A percentile compares a stretch with the other conserved stretches of the same genome.
phyloP scores from a whole-genome alignment of 179 eudicot species.

The Actinidia chinensis region DNA sequence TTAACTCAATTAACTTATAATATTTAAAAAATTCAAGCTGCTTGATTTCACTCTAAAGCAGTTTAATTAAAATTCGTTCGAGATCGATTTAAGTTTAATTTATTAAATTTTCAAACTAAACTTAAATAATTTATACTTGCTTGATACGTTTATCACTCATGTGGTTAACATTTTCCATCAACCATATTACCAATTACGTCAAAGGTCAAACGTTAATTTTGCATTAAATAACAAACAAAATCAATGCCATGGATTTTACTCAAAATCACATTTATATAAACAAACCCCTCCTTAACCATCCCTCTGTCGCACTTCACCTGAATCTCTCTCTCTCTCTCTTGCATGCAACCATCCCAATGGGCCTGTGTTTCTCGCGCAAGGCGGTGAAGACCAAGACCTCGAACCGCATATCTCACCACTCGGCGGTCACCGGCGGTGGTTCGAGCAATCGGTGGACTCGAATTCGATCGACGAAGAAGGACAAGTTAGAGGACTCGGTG shows the following conservation, averaged over 20 bases:
- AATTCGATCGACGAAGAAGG: conserved; percentile 47
- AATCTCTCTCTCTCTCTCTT: not conserved
- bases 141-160: no score
- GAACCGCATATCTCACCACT: conserved; percentile 33
- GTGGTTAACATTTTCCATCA: not conserved
- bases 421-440: not conserved
- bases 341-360: conserved; percentile 37
- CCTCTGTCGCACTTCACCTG: not conserved
- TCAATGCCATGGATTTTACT: not conserved
- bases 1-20: no score
- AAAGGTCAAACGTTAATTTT: not conserved
- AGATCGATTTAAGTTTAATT: no score
- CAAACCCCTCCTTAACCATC: not conserved
- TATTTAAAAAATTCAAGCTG: no score
- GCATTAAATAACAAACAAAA: not conserved
- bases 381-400: conserved; percentile 22
- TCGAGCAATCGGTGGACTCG: conserved; percentile 51
- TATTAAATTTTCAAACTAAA: no score
- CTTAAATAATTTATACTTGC: no score
- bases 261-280: not conserved
- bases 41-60: no score
- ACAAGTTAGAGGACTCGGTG: conserved; percentile 41
- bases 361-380: conserved; percentile 44
- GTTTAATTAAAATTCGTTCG: no score
- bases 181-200: not conserved